Percentiles rank a stretch among this genome's conserved stretches.
These are phyloP conservation scores for Penicillium paxilli DNA, from an alignment of 495 filamentous ascomycete species.

Conservation along the genomic window DNA sequence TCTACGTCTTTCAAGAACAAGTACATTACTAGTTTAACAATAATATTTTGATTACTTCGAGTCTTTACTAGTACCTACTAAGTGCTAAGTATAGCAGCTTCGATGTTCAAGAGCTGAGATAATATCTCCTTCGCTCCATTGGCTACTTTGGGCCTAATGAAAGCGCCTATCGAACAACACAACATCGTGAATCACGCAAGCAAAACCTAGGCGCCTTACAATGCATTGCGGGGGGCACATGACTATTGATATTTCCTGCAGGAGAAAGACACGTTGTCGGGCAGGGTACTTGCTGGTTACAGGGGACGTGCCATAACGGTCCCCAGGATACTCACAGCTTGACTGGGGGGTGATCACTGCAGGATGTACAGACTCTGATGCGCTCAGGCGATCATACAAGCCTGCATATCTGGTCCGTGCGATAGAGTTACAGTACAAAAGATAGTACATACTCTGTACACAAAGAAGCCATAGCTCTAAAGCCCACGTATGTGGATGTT, in stretches of 20 bases:
- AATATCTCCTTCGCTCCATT: background rate
- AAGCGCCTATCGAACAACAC: background rate
- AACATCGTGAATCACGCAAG: slow-evolving; percentile 12
- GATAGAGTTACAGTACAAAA: background rate
- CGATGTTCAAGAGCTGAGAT: too few species aligned
- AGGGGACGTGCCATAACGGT: slow-evolving; percentile 4
- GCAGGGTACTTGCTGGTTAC: slow-evolving; percentile 1
- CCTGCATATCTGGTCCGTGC: slow-evolving; percentile 13
- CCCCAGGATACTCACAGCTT: background rate
- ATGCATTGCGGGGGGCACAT: slow-evolving; percentile 13
- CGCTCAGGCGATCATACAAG: slow-evolving; percentile 17
- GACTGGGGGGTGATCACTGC: background rate
- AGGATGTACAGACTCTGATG: background rate
- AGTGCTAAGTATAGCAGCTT: too few species aligned
- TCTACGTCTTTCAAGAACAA: too few species aligned
- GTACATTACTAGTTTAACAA: too few species aligned
- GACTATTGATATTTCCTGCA: slow-evolving; percentile 11
- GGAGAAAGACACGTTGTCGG: slow-evolving; percentile 18
- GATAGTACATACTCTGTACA: background rate
- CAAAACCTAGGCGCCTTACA: background rate
- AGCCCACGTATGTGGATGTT: background rate
- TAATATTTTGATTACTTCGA: too few species aligned
- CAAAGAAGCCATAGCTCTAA: background rate
- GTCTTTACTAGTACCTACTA: too few species aligned
- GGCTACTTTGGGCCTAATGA: background rate